Evolutionary conservation across 345 rosid genomes (phyloP).

Genomic region (Leavenworthia alabamica): DNA sequence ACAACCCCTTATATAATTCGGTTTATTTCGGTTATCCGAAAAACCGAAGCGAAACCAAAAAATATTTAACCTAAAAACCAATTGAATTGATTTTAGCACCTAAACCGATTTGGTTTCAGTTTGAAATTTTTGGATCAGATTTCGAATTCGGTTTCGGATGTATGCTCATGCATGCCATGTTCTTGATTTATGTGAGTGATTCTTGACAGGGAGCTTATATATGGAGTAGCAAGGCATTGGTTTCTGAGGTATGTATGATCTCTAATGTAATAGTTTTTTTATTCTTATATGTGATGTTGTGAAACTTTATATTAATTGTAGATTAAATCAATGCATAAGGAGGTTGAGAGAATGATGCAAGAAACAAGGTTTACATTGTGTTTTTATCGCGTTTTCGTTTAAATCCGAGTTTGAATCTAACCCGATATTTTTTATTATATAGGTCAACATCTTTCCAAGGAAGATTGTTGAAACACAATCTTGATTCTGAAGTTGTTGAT

Average conservation of each 20-base stretch:
- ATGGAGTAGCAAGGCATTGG: conserved; percentile 88
- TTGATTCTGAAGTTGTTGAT: conserved; percentile 77
- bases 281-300: background rate
- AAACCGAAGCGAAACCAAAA: too few relatives aligned
- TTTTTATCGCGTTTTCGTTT: background rate
- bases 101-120: too few relatives aligned
- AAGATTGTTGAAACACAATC: conserved; percentile 75
- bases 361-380: conserved; percentile 60
- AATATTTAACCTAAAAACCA: too few relatives aligned
- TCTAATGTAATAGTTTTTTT: background rate
- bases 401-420: too few relatives aligned
- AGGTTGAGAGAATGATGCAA: conserved; percentile 61
- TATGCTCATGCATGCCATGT: too few relatives aligned
- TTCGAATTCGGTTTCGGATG: too few relatives aligned
- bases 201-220: conserved; percentile 77
- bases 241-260: conserved; percentile 64
- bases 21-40: too few relatives aligned
- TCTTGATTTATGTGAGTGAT: conserved; percentile 11
- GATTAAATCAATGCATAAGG: conserved; percentile 74
- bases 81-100: too few relatives aligned
- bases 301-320: conserved; percentile 24
- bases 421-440: background rate
- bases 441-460: conserved; percentile 79
- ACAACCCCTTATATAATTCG: too few relatives aligned
- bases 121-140: too few relatives aligned